Base-by-base conservation (phyloP, 2,329 filamentous ascomycete species). In the Fonsecaea monophora region DNA sequence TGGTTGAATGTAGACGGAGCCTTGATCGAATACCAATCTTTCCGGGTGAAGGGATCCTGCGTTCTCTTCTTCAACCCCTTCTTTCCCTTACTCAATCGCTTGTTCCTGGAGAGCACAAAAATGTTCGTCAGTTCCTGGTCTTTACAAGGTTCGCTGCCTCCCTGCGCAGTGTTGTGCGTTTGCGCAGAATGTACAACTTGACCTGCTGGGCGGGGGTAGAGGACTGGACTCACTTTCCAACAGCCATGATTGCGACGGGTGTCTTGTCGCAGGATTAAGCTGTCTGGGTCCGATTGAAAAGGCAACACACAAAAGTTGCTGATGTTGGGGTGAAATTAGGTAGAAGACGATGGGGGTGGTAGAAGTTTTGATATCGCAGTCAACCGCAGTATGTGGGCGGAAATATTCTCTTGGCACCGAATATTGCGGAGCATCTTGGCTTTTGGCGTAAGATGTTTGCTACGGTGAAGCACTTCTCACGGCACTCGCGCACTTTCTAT, bases 11-110 rank as follows among this genome's bases (percentile, higher is more conserved):
- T 96, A 77, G 93, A 93, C 76, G 95, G 95, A 69, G 95, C 94
- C 92, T 98, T 98, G 85, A 99, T 90, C 79, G 90, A 92, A 87
- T 94, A 99, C 92, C 96, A 98, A 83, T 98, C 95, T 89, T 99
- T 99, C 82, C 94, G 92, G 79, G 94, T 89, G 88, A 98, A 98
- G 79, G 95, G 94, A 84, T 99, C 95, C 78, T 90, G 86, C 79
- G 94, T 94, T 87, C 94, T 94, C 94, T 99, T 98, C 92, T 98
- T 92, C 13, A 50, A 48, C 32, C 53, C 53, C 53, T 55, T 55
- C 53, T 55, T 55, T 55, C 32, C 30, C 21, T 55, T 55, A 38
- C 53, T 55, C 53, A 55, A 34, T 34, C 53, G 53, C 53, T 55
- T 55, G 35, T 55, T 55, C n/a, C 53, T 55, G 53, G 10, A 13